A percentile compares a stretch with the other conserved stretches of the same genome.
Evolutionary conservation across 805 yeast species (phyloP).

Genomic region (Candida patagonica): DNA sequence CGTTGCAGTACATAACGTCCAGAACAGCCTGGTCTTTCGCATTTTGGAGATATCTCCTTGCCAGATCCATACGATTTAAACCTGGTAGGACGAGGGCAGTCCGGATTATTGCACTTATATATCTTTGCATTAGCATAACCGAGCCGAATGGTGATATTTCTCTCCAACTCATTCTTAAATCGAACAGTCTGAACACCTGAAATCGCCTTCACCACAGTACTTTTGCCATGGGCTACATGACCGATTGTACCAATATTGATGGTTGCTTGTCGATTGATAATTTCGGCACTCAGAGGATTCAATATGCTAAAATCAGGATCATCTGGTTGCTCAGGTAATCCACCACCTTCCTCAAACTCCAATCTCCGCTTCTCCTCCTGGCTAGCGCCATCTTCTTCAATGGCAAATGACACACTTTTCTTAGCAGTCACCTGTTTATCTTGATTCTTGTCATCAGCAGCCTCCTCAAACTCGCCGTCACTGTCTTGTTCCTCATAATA

Average conservation of each 20-base stretch:
- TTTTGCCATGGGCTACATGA: conserved; percentile 93
- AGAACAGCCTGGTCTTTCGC: conserved; percentile 78
- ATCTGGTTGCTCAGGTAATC: conserved; percentile 92
- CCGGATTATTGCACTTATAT: conserved; percentile 79
- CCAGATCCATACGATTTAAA: conserved; percentile 91
- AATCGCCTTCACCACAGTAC: conserved; percentile 89
- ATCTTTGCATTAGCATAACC: conserved; percentile 99
- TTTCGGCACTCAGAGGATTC: conserved; percentile 89
- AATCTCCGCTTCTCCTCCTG: conserved; percentile 66
- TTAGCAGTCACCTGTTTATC: conserved; percentile 39
- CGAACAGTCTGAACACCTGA: conserved; percentile 99
- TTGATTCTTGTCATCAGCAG: conserved; percentile 23
- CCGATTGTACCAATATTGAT: conserved; percentile 97
- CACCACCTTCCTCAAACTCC: conserved; percentile 97
- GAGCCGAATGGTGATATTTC: conserved; percentile 95
- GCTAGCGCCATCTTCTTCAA: conserved; percentile 47
- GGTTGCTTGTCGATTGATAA: conserved; percentile 93
- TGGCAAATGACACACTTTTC: conserved; percentile 80
- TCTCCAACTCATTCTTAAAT: conserved; percentile 97
- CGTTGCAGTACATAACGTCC: conserved; percentile 86
- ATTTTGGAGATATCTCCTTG: conserved; percentile 88
- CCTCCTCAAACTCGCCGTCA: conserved; percentile 25
- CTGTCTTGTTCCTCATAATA: conserved; percentile 35
- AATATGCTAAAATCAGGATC: conserved; percentile 73
- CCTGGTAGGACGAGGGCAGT: conserved; percentile 89